Percentiles rank a stretch among this genome's conserved stretches.
phyloP scores from a whole-genome alignment of 495 filamentous ascomycete genomes.

The Cladorrhinum samala region DNA sequence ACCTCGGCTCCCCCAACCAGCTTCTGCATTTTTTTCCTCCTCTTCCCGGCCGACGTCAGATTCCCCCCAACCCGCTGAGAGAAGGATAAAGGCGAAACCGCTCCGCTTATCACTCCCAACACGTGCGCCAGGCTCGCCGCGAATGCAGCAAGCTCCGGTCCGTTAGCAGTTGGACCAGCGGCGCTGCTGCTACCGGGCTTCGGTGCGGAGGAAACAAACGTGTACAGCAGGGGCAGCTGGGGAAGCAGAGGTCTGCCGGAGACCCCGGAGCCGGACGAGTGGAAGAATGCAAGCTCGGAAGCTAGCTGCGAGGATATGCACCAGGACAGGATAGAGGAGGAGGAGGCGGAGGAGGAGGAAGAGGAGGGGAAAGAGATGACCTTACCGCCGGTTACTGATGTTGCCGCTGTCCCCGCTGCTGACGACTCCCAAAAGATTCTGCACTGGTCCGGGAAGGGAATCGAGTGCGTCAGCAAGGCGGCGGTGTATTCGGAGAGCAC shows the following conservation, averaged over 20 bases:
- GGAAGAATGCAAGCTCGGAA: slow-evolving; percentile 11
- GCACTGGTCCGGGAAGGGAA: slow-evolving; percentile 18
- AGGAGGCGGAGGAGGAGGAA: background rate
- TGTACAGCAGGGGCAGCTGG: slow-evolving; percentile 10
- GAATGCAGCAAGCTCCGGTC: slow-evolving; percentile 9
- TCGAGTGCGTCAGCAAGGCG: slow-evolving; percentile 12
- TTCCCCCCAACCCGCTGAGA: too few relatives aligned
- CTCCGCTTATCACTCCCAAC: too few relatives aligned
- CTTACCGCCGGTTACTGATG: slow-evolving; percentile 5
- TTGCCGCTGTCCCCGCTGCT: background rate
- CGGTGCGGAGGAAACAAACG: slow-evolving; percentile 10
- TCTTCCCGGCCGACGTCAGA: too few relatives aligned
- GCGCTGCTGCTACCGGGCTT: background rate
- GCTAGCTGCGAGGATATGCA: slow-evolving; percentile 11
- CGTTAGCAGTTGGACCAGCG: background rate
- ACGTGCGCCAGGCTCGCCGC: too few relatives aligned
- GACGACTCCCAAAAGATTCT: slow-evolving; percentile 28
- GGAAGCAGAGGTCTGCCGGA: background rate
- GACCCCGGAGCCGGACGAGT: slow-evolving; percentile 5
- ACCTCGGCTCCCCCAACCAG: too few relatives aligned
- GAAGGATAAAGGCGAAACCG: too few relatives aligned
- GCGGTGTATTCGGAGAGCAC: slow-evolving; percentile 17
- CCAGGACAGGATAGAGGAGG: slow-evolving; percentile 8
- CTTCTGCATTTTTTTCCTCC: too few relatives aligned
- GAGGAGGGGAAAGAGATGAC: background rate